Evolutionary conservation across 2,329 filamentous ascomycete species (phyloP).

Genomic region (Neonectria magnoliae): DNA sequence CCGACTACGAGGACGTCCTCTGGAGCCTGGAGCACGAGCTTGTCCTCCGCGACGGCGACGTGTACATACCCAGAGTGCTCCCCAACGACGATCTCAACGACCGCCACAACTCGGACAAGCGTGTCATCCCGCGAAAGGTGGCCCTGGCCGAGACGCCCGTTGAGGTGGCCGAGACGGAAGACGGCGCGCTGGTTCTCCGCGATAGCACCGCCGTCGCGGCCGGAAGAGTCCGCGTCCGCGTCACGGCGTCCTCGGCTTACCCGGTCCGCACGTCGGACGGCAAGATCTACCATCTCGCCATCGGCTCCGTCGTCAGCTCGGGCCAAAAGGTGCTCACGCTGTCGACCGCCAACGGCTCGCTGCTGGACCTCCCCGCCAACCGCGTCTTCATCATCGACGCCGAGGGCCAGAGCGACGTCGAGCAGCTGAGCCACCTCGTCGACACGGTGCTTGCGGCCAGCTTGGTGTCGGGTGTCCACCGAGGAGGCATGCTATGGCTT

Average conservation of each 20-base stretch:
- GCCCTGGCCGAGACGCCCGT: not conserved
- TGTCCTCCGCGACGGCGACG: not conserved
- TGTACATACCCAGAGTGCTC: not conserved
- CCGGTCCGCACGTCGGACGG: not conserved
- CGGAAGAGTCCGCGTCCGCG: not conserved
- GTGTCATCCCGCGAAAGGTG: not conserved
- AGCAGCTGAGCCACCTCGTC: not conserved
- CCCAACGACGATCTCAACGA: constrained; percentile 5
- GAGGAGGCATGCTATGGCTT: not conserved
- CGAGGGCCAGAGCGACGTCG: not conserved
- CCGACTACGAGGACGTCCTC: not conserved
- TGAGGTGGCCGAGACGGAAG: not conserved
- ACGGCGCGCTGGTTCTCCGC: not conserved
- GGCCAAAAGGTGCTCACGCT: not conserved
- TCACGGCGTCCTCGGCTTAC: not conserved
- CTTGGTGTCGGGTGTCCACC: not conserved
- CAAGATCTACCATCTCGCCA: not conserved
- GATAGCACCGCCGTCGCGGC: not conserved
- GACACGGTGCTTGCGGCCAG: not conserved
- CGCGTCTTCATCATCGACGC: not conserved
- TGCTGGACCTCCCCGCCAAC: not conserved
- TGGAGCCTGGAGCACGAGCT: constrained; percentile 3
- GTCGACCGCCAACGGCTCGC: not conserved
- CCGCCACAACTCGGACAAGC: constrained; percentile 4
- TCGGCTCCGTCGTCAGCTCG: not conserved